Base-by-base conservation (phyloP, 164 flowering plant species). In the Annona squamosa region DNA sequence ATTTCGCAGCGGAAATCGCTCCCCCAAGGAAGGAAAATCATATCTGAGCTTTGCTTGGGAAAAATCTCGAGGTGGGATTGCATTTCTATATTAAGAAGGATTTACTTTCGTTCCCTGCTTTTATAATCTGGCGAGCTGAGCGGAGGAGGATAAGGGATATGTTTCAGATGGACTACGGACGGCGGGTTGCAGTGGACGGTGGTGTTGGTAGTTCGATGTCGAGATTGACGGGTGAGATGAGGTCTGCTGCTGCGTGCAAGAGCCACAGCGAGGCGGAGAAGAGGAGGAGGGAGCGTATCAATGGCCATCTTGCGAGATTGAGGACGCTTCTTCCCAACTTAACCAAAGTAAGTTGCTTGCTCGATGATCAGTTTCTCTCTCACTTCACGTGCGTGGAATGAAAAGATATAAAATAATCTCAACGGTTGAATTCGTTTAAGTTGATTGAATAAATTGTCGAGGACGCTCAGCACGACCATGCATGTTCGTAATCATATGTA, bases 201-300 rank as follows among this genome's bases (percentile, higher is more conserved):
- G 79, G 71, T 2, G 81, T 61, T 65, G 74, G 78, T 1, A 4
- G 57, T 3, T 26, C 46, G 19, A 79, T 70, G 10, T 75, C 80
- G 37, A 70, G 56, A 48, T 69, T 78, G 12, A 59, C 42, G 48
- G 59, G 59, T 13, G 83, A 80, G 77, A 71, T 45, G 9, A 84
- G 82, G 71, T 74, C 83, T 5, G 12, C 71, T 10, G 87, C 88
- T 3, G 83, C 89, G 45, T 76, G 77, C 45, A 86, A 83, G 80
- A 89, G 86, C 77, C 93, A 89, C 81, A 87, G 84, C 75, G 93
- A 89, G 63, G 90, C 94, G 0, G 94, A 90, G 82, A 78, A 85
- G 73, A 79, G 87, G 43, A 82, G 94, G 41, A 81, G 94, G 61
- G 85, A 85, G 78, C 80, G 92, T 43, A 90, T 90, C 79, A 88